Base-by-base conservation (phyloP, 2,329 filamentous ascomycete species). In the Claviceps purpurea region DNA sequence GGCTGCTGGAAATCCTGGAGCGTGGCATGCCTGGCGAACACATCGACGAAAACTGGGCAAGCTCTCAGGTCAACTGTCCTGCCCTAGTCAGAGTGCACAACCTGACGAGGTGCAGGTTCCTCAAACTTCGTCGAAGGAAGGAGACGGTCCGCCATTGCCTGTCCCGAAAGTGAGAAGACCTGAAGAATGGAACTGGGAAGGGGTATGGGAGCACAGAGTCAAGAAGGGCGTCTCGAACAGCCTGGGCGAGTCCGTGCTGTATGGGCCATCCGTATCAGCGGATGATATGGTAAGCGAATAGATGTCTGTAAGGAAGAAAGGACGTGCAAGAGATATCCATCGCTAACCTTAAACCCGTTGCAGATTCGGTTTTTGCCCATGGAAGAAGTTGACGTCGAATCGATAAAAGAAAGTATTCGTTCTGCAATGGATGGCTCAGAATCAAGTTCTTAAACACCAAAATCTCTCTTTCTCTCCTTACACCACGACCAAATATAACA, bases 181-280 rank as follows among this genome's bases (percentile, higher is more conserved):
- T 0, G 87, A 85, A 6, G 85, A 95, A 60, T 97, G 91, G 91
- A 95, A 95, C 63, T 97, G 91, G 91, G 89, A 95, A 61, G 90
- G 91, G 0, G 91, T 97, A 0, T 98, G 91, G 91, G 87, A 94
- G 64, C 85, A 90, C 57, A 78, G 91, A 51, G 90, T 95, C 1
- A 84, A 81, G 66, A 87, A 85, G 65, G 85, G 85, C 18, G 79
- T 96, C 44, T 78, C 84, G 49, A 76, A 78, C 10, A 95, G 89
- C 61, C 70, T 89, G 49, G 87, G 87, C 1, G 91, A 97, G 58
- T 73, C 82, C 1, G 82, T 88, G 4, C 69, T 97, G 24, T 97
- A 83, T 68, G 88, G 89, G 5, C 76, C 75, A 47, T 70, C 73
- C 5, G 74, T 75, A 44, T 70, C 69, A 16, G 68, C 77, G 10